phyloP scores from a whole-genome alignment of 2,329 filamentous ascomycete genomes.

The Fusarium miscanthi region DNA sequence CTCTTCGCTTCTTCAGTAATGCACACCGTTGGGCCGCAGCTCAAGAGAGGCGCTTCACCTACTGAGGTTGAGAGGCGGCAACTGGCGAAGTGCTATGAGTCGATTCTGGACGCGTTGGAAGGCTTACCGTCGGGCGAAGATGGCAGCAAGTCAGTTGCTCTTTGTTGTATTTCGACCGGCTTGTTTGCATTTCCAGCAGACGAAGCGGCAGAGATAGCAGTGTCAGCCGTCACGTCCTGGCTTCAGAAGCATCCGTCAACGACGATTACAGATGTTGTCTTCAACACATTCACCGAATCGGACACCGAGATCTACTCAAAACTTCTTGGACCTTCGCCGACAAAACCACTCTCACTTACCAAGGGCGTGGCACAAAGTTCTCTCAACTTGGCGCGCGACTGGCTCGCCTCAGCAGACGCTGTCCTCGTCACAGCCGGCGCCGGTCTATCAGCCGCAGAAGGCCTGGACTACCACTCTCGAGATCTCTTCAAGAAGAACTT shows the following conservation, averaged over 20 bases:
- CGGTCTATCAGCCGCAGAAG: constrained; percentile 37
- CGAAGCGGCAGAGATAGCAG: constrained; percentile 32
- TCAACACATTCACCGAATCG: constrained; percentile 35
- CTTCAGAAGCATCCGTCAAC: constrained; percentile 13
- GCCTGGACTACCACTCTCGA: constrained; percentile 37
- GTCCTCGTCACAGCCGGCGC: constrained; percentile 38
- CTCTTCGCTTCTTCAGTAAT: constrained; percentile 22
- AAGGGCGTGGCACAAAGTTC: not conserved
- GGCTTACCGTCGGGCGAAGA: not conserved
- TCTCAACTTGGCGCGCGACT: constrained; percentile 2
- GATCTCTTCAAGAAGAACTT: constrained; percentile 30
- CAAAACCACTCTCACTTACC: accelerated
- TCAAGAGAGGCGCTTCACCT: not conserved
- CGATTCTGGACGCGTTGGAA: constrained; percentile 18
- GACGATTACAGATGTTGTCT: constrained; percentile 34
- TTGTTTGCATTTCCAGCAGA: constrained; percentile 38
- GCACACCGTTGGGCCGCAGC: constrained; percentile 37
- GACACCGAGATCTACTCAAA: constrained; percentile 26
- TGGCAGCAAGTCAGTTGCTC: constrained; percentile 21
- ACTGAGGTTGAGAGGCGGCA: not conserved
- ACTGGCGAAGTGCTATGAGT: constrained; percentile 28
- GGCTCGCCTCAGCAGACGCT: constrained; percentile 36
- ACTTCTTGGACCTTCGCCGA: not conserved
- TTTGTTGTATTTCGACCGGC: constrained; percentile 40
- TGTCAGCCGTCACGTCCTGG: constrained; percentile 15